Evolutionary conservation across 805 yeast genomes (phyloP).

Genomic region (Kazachstania martiniae): DNA sequence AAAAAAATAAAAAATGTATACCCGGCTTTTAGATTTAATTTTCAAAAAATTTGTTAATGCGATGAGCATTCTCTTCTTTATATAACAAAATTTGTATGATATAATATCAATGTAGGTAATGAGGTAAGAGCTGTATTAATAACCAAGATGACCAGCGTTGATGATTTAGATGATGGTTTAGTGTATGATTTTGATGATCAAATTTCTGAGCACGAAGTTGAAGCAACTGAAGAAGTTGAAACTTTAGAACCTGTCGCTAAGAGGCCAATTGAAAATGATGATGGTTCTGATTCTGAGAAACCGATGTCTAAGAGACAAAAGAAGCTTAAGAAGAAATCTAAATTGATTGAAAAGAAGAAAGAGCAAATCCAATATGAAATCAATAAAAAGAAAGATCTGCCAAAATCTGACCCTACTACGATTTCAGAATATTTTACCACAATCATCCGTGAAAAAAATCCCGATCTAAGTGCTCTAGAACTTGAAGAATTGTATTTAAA

Average conservation of each 20-base stretch:
- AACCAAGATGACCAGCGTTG: conserved; percentile 33
- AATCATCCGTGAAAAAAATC: conserved; percentile 46
- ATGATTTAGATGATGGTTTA: conserved; percentile 73
- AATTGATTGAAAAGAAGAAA: conserved; percentile 53
- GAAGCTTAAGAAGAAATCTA: conserved; percentile 25
- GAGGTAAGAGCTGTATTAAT: too few species aligned
- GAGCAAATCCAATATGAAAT: conserved; percentile 57
- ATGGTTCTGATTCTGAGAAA: conserved; percentile 12
- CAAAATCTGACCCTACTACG: conserved; percentile 44
- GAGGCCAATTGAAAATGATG: conserved; percentile 8
- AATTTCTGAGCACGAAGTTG: conserved; percentile 15
- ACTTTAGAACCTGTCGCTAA: not conserved
- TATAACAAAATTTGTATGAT: too few species aligned
- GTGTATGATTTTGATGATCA: conserved; percentile 40
- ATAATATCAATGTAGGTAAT: too few species aligned
- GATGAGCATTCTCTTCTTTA: not conserved
- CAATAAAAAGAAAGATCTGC: conserved; percentile 43
- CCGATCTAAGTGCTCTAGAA: conserved; percentile 67
- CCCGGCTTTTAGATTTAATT: too few species aligned
- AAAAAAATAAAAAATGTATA: too few species aligned
- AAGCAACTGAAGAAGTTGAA: conserved; percentile 1
- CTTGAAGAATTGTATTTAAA: conserved; percentile 52
- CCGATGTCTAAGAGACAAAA: conserved; percentile 24
- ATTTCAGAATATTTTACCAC: conserved; percentile 61
- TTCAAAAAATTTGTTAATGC: not conserved